phyloP scores from a whole-genome alignment of 768 basidiomycete genomes.

The Naganishia vishniacii region DNA sequence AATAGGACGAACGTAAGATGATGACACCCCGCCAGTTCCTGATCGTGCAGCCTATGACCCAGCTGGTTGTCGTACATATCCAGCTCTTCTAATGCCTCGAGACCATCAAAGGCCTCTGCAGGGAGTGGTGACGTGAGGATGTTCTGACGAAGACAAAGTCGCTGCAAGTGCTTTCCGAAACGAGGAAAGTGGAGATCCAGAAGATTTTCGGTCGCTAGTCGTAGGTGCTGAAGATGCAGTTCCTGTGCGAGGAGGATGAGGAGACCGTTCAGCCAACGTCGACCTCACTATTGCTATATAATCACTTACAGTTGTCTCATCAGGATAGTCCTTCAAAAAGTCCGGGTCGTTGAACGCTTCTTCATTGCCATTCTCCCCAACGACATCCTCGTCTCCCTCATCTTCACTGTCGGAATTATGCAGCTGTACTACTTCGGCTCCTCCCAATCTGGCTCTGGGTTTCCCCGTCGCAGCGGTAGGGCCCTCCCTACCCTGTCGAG shows the following conservation, averaged over 20 bases:
- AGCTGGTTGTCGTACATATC: conserved; percentile 96
- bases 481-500: neutral
- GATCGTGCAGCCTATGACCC: conserved; percentile 59
- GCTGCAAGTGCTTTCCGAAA: conserved; percentile 65
- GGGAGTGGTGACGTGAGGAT: conserved; percentile 67
- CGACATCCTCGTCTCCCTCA: conserved; percentile 55
- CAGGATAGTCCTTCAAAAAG: conserved; percentile 70
- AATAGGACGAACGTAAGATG: conserved; percentile 45
- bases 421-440: conserved; percentile 38
- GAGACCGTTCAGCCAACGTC: too few relatives aligned
- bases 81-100: conserved; percentile 73
- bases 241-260: conserved; percentile 56
- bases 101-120: conserved; percentile 58
- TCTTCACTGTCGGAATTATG: conserved; percentile 52
- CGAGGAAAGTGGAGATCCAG: conserved; percentile 58
- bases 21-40: conserved; percentile 56
- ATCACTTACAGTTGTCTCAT: conserved; percentile 70
- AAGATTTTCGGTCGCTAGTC: conserved; percentile 59
- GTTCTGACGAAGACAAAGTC: conserved; percentile 81
- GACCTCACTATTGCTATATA: too few relatives aligned
- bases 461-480: conserved; percentile 25
- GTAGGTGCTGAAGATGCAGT: conserved; percentile 74
- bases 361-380: conserved; percentile 38
- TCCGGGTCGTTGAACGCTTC: conserved; percentile 50
- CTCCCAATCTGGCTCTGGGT: conserved; percentile 42